A percentile compares a stretch with the other conserved stretches of the same genome.
Conservation (phyloP, 2,329 filamentous ascomycete species). For the Rugonectria rugulosa region DNA sequence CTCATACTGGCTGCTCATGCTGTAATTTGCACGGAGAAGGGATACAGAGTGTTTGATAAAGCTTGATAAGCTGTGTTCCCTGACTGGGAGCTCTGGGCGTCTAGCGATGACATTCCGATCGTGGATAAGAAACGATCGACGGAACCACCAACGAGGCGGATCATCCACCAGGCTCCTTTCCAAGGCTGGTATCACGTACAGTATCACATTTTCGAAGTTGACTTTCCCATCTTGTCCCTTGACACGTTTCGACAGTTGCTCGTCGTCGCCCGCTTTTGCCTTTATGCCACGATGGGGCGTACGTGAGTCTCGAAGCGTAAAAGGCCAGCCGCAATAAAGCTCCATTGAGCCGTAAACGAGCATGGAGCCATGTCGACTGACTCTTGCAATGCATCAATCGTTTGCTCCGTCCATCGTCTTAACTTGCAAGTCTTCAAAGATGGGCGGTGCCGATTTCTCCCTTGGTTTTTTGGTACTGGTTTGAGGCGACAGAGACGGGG, state of each 20-base stretch:
- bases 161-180: neutral
- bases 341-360: neutral
- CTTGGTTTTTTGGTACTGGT: neutral
- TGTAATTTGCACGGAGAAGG: neutral
- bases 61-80: neutral
- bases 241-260: neutral
- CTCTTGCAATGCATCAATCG: constrained; percentile 10
- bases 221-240: neutral
- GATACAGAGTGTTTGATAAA: too few species aligned
- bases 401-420: constrained; percentile 14
- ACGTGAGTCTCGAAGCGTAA: neutral
- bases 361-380: constrained; percentile 3
- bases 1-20: neutral
- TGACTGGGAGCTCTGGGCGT: neutral
- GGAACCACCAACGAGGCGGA: neutral
- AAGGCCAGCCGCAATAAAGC: neutral
- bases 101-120: constrained; percentile 6
- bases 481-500: neutral
- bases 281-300: neutral
- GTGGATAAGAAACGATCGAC: constrained; percentile 1
- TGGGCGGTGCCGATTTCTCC: neutral
- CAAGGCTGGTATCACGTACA: neutral
- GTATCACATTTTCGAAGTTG: constrained; percentile 1
- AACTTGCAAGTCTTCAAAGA: neutral
- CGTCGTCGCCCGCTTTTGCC: neutral